Evolutionary conservation across 2,329 filamentous ascomycete species (phyloP), one percentile per base, ranked within the genome.

Genomic region (Arthrobotrys iridis): DNA sequence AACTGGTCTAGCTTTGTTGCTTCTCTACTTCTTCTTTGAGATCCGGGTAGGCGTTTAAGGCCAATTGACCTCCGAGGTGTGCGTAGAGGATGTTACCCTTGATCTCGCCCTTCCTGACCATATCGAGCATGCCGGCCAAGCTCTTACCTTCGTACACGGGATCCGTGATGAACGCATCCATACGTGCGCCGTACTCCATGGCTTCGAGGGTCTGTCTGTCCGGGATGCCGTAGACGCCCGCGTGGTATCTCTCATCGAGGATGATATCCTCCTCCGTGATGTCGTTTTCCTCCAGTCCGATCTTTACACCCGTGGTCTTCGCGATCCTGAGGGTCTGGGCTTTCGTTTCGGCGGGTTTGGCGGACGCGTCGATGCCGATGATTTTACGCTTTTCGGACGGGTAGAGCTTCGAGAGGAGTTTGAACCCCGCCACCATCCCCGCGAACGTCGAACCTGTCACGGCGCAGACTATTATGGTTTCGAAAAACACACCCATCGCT

Each of bases 101-200:
- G 70, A 92, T 88, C 80, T 89, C 87, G 0, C 86, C 89, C 58
- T 85, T 87, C 77, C 83, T 85, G 15, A 91, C 87, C 83, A 91
- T 82, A 80, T 89, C 88, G 78, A 91, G 87, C 88, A 92, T 86
- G 0, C 90, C 90, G 2, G 89, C 89, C 81, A 92, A 82, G 78
- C 88, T 90, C 86, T 92, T 92, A 0, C 90, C 90, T 82, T 91
- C 90, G 79, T 92, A 92, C 0, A 92, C 90, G 0, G 90, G 90
- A 79, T 92, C 90, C 0, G 89, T 92, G 77, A 92, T 90, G 78
- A 92, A 89, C 0, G 87, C 90, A 83, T 92, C 90, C 0, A 87
- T 91, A 71, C 83, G 81, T 0, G 90, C 90, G 3, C 88, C 88
- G 79, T 90, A 88, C 81, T 86, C 86, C 80, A 92, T 92, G 0